A percentile compares a stretch with the other conserved stretches of the same genome.
Evolutionary conservation across 2,329 filamentous ascomycete species (phyloP).

Genomic region (Elsinoe necatrix): DNA sequence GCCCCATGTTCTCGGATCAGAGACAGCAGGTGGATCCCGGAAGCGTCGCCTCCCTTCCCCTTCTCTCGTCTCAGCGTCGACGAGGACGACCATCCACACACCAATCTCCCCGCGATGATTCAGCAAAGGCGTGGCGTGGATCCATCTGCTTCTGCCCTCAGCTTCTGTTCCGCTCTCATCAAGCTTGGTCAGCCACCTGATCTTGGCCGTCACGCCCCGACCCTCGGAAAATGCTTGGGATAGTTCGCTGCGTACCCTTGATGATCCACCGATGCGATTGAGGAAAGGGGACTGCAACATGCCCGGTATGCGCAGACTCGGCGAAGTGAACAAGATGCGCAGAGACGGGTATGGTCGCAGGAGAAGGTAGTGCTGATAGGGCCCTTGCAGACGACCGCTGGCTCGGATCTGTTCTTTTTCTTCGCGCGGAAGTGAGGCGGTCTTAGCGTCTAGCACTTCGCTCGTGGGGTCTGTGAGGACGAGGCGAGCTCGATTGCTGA

Average conservation of each 20-base stretch:
- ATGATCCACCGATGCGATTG: constrained; percentile 35
- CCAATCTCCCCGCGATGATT: constrained; percentile 60
- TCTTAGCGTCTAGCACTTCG: constrained; percentile 21
- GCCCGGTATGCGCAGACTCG: constrained; percentile 57
- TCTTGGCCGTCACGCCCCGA: constrained; percentile 36
- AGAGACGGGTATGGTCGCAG: constrained; percentile 58
- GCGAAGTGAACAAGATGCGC: constrained; percentile 60
- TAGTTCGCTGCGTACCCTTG: constrained; percentile 32
- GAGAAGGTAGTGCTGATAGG: constrained; percentile 46
- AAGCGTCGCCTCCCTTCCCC: constrained; percentile 25
- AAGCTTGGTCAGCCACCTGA: constrained; percentile 35
- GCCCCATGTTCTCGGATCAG: not conserved
- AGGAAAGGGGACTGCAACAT: constrained; percentile 46
- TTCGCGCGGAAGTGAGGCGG: not conserved
- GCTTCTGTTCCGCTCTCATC: constrained; percentile 29
- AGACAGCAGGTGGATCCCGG: constrained; percentile 26
- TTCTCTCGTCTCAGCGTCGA: constrained; percentile 47
- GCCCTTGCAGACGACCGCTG: constrained; percentile 12
- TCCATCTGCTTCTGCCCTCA: constrained; percentile 60
- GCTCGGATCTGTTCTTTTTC: not conserved
- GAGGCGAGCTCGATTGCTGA: constrained; percentile 36
- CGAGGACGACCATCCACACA: constrained; percentile 70
- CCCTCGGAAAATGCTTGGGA: constrained; percentile 33
- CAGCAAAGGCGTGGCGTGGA: constrained; percentile 66
- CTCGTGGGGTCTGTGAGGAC: constrained; percentile 42